Base-by-base conservation (phyloP, 768 basidiomycete genomes). In the Leucosporidium scottii region DNA sequence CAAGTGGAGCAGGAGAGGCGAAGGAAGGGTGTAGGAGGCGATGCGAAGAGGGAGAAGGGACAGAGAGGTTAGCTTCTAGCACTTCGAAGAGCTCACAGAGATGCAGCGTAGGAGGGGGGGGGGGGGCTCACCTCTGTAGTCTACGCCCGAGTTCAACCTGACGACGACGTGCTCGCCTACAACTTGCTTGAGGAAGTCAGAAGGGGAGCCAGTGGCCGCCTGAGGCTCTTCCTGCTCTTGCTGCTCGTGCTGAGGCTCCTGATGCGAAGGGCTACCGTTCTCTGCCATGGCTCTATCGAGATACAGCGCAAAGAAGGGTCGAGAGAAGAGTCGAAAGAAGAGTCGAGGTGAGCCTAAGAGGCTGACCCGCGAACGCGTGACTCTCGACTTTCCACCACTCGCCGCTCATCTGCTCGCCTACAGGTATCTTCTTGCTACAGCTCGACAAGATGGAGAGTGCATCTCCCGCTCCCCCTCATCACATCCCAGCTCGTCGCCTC, bases 111-210 rank as follows among this genome's bases (percentile, higher is more conserved):
- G 25, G 18, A 49, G 48, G 48, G 55, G n/a, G 50, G 63, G 28
- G 31, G 17, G 63, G 48, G 17, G 77, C 84, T 51, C 65, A 91
- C 93, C 93, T 74, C 86, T 84, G 79, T 98, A 96, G 78, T 96
- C 93, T 4, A 98, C 89, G 4, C 93, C 93, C 25, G 88, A 90
- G 23, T 88, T 90, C 57, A 98, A 82, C 65, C 93, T 83, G 54
- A 97, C 94, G 66, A 93, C 89, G 61, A 97, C 93, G 66, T 84
- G 84, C 78, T 94, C 94, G n/a, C 94, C 94, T 12, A 97, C 93
- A 27, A 97, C 93, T 39, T 89, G 91, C 79, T 72, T 73, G 55
- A 76, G 70, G 67, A 76, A 76, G 8, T 72, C 74, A 2, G 65
- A 67, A 0, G 75, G 75, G 30, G 72, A 65, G 10, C 68, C 59